A percentile compares a stretch with the other conserved stretches of the same genome.
Conservation (phyloP, 805 yeast species). For the Metschnikowia peoriensis region DNA sequence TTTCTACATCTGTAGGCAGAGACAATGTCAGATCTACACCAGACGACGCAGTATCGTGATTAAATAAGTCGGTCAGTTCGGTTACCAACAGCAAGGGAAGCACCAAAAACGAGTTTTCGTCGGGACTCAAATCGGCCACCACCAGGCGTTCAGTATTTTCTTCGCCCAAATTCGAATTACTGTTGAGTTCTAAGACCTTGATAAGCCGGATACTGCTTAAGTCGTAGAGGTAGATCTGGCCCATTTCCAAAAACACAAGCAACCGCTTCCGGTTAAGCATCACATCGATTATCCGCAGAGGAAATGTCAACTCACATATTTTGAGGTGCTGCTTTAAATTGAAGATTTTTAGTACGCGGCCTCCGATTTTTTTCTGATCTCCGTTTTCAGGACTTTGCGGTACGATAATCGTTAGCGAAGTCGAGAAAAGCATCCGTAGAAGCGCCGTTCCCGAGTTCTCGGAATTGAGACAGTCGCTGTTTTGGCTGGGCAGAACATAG, state of each 20-base stretch:
- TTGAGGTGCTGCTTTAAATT: conserved; percentile 42
- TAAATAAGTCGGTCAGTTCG: conserved; percentile 33
- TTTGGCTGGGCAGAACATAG: conserved; percentile 22
- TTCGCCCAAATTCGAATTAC: background rate
- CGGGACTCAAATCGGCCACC: conserved; percentile 37
- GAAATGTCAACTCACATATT: conserved; percentile 88
- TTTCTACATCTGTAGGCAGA: conserved; percentile 14
- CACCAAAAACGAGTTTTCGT: conserved; percentile 34
- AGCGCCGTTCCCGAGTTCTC: conserved; percentile 28
- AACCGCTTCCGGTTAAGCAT: conserved; percentile 80
- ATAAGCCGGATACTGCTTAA: conserved; percentile 84
- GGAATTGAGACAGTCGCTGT: background rate
- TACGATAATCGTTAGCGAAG: conserved; percentile 40
- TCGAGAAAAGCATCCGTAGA: conserved; percentile 40
- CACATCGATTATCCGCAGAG: conserved; percentile 68
- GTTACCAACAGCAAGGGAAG: conserved; percentile 31
- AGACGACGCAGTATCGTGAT: conserved; percentile 11
- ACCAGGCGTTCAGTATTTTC: conserved; percentile 15
- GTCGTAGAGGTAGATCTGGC: conserved; percentile 86
- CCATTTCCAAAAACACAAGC: conserved; percentile 66
- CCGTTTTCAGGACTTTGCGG: conserved; percentile 35
- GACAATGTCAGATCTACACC: background rate
- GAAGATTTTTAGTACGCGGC: conserved; percentile 35
- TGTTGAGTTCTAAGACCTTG: conserved; percentile 34
- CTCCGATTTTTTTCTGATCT: conserved; percentile 22